Conservation (phyloP, 306 rosid species). For the Fragaria ananassa region DNA sequence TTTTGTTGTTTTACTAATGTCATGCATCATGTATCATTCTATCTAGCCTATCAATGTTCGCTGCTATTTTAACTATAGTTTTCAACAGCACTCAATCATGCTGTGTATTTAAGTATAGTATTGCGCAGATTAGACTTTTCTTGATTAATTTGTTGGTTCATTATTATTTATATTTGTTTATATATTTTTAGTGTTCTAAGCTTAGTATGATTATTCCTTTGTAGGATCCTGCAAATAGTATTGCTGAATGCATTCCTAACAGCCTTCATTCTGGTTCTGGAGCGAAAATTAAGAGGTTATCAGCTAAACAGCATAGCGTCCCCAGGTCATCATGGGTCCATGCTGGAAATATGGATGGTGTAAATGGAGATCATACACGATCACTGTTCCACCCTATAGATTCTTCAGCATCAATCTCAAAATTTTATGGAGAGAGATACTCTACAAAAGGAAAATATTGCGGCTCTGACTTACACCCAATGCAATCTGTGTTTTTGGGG, state of each 20-base stretch:
- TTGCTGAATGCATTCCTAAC: conserved; percentile 51
- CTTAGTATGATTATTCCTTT: background rate
- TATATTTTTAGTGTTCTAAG: background rate
- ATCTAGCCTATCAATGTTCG: background rate
- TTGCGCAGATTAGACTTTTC: background rate
- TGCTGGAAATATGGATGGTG: conserved; percentile 42
- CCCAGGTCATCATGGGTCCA: conserved; percentile 43
- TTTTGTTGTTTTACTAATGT: background rate
- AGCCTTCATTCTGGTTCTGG: conserved; percentile 65
- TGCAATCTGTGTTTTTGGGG: conserved; percentile 93
- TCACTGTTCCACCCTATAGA: conserved; percentile 55
- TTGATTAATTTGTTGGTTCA: background rate
- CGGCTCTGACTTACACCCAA: conserved; percentile 52
- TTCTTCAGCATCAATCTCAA: conserved; percentile 56
- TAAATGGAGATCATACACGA: conserved; percentile 35
- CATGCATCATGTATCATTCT: background rate
- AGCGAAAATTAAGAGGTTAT: conserved; percentile 80
- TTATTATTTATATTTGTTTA: background rate
- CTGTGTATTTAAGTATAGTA: background rate
- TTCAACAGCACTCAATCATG: background rate
- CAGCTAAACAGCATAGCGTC: conserved; percentile 32
- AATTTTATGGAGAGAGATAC: conserved; percentile 31
- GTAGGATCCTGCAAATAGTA: conserved; percentile 46
- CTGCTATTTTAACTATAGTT: background rate
- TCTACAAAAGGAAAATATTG: conserved; percentile 29